Evolutionary conservation across 2,329 filamentous ascomycete genomes (phyloP).

Genomic region (Xylariales sp.): DNA sequence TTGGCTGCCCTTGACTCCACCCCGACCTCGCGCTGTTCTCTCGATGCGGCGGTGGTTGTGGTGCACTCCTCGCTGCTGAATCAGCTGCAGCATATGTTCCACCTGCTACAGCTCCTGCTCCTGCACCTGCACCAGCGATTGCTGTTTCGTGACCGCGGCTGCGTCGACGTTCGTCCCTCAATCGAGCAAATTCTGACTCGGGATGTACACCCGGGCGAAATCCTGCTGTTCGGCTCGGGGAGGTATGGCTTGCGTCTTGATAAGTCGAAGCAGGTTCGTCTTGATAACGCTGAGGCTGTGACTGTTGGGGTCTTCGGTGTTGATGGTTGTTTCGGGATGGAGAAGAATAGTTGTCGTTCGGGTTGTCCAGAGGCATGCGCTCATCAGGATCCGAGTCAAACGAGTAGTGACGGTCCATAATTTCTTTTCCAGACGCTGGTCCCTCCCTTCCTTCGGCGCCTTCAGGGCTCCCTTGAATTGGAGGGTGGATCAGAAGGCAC

Average conservation of each 20-base stretch:
- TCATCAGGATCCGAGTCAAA: slow-evolving; percentile 25
- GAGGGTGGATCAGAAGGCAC: slow-evolving; percentile 1
- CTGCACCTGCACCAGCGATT: slow-evolving; percentile 17
- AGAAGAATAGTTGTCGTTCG: slow-evolving; percentile 12
- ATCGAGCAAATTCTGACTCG: slow-evolving; percentile 31
- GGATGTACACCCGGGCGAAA: slow-evolving; percentile 28
- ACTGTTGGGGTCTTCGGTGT: slow-evolving; percentile 1
- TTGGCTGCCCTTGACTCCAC: slow-evolving; percentile 23
- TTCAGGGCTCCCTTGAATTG: not conserved
- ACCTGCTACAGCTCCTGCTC: slow-evolving; percentile 17
- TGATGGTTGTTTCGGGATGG: slow-evolving; percentile 10
- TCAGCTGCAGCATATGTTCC: slow-evolving; percentile 13
- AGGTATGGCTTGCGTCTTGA: slow-evolving; percentile 13
- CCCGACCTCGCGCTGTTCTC: slow-evolving; percentile 16
- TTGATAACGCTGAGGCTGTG: slow-evolving; percentile 18
- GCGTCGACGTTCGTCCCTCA: slow-evolving; percentile 30
- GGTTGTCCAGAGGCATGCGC: slow-evolving; percentile 23
- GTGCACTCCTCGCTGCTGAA: slow-evolving; percentile 18
- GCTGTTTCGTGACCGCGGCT: slow-evolving; percentile 19
- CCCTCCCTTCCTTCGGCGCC: not conserved
- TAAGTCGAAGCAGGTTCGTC: slow-evolving; percentile 18
- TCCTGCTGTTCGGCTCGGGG: slow-evolving; percentile 12
- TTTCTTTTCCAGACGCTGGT: not conserved
- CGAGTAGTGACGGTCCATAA: slow-evolving; percentile 26
- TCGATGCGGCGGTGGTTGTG: slow-evolving; percentile 24